Evolutionary conservation across 495 filamentous ascomycete genomes (phyloP).

Genomic region (Emericellopsis terricola): DNA sequence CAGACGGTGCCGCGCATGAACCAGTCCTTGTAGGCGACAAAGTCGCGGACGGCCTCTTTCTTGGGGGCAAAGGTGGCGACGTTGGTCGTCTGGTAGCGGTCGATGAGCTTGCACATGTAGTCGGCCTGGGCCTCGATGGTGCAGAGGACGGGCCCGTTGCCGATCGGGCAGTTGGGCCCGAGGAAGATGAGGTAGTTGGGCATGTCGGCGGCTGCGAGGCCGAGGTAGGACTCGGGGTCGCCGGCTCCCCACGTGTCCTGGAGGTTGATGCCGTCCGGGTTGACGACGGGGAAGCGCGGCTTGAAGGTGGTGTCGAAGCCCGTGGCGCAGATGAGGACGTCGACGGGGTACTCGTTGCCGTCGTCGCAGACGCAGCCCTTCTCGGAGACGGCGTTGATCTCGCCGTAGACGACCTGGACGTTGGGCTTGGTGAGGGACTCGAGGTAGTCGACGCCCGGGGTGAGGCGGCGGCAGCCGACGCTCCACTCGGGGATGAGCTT

Average conservation of each 20-base stretch:
- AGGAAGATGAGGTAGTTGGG: conserved; percentile 32
- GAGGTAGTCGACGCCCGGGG: conserved; percentile 50
- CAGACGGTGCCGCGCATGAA: conserved; percentile 32
- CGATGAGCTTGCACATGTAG: conserved; percentile 24
- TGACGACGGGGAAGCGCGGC: conserved; percentile 42
- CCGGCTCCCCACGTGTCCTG: conserved; percentile 20
- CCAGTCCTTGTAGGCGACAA: conserved; percentile 20
- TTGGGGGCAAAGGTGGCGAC: conserved; percentile 22
- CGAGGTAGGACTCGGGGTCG: conserved; percentile 25
- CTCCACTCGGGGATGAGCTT: conserved; percentile 46
- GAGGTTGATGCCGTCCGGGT: conserved; percentile 26
- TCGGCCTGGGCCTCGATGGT: conserved; percentile 25
- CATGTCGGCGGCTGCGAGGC: conserved; percentile 21
- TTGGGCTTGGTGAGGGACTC: conserved; percentile 42
- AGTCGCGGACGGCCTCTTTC: conserved; percentile 24
- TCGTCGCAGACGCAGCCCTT: conserved; percentile 39
- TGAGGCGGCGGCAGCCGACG: conserved; percentile 47
- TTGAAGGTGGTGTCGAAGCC: conserved; percentile 45
- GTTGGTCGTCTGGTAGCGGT: conserved; percentile 25
- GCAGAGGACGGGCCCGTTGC: conserved; percentile 30
- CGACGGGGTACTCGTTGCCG: conserved; percentile 34
- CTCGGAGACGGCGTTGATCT: conserved; percentile 36
- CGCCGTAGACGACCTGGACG: conserved; percentile 36
- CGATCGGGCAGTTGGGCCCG: conserved; percentile 30
- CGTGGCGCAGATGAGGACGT: conserved; percentile 53